Percentiles rank a stretch among this genome's conserved stretches.
Conservation (phyloP, 2,329 filamentous ascomycete genomes). For the Fusarium protoensiforme region DNA sequence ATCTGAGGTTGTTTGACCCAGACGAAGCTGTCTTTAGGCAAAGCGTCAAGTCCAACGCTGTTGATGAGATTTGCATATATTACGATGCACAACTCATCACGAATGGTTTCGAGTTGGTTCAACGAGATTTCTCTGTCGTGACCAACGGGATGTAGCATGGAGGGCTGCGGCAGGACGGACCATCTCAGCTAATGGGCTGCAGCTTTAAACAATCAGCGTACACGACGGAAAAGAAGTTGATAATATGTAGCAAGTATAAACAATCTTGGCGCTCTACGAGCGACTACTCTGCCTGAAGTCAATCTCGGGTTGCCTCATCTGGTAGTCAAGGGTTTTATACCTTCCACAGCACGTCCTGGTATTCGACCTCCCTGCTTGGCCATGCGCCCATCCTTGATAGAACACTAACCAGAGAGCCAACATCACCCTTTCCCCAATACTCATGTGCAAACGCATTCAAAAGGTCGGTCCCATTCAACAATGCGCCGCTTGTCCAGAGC, state of each 20-base stretch:
- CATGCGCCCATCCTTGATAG: conserved; percentile 37
- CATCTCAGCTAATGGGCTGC: too few species aligned
- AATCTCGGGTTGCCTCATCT: too few species aligned
- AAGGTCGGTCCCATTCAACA: conserved; percentile 50
- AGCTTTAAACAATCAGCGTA: too few species aligned
- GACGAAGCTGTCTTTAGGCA: background rate
- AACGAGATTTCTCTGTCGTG: too few species aligned
- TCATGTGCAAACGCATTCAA: conserved; percentile 45
- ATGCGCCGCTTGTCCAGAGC: conserved; percentile 49
- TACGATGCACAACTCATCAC: background rate
- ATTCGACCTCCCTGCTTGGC: conserved; percentile 47
- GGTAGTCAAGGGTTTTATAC: background rate
- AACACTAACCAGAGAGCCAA: conserved; percentile 31
- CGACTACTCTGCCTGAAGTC: too few species aligned
- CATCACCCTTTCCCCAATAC: conserved; percentile 41
- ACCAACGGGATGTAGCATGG: too few species aligned
- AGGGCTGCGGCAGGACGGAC: too few species aligned
- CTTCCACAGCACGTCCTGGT: conserved; percentile 40
- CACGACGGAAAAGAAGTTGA: too few species aligned
- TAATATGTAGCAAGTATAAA: too few species aligned
- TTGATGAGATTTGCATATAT: background rate
- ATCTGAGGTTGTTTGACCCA: background rate
- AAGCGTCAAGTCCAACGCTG: background rate
- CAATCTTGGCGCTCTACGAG: too few species aligned
- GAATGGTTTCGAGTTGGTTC: background rate